A percentile compares a stretch with the other conserved stretches of the same genome.
phyloP scores from a whole-genome alignment of 495 filamentous ascomycete species.

The Immersiella caudata region DNA sequence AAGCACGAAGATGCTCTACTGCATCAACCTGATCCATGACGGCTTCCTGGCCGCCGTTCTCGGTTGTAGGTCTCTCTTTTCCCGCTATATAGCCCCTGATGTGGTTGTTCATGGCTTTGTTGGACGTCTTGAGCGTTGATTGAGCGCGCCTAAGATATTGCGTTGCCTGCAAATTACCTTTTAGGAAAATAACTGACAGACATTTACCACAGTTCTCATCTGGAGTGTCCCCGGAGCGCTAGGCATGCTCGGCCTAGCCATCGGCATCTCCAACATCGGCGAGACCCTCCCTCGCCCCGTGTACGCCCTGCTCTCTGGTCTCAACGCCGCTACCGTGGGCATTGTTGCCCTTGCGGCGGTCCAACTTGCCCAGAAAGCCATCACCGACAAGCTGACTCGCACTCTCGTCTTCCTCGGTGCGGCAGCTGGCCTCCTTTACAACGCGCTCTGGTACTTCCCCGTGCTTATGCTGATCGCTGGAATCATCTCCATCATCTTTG shows the following conservation, averaged over 20 bases:
- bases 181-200: too few relatives aligned
- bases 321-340: slow-evolving; percentile 79
- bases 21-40: slow-evolving; percentile 67
- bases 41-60: slow-evolving; percentile 65
- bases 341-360: slow-evolving; percentile 80
- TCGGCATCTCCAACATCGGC: slow-evolving; percentile 66
- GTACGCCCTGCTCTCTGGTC: slow-evolving; percentile 75
- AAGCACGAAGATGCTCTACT: slow-evolving; percentile 81
- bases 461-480: slow-evolving; percentile 64
- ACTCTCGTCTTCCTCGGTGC: slow-evolving; percentile 71
- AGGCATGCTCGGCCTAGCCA: slow-evolving; percentile 72
- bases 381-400: slow-evolving; percentile 71
- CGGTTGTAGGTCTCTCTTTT: too few relatives aligned
- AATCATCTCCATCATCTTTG: slow-evolving; percentile 61
- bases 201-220: too few relatives aligned
- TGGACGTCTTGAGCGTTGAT: too few relatives aligned
- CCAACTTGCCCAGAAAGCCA: slow-evolving; percentile 71
- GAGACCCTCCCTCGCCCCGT: slow-evolving; percentile 64
- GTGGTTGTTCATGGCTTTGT: too few relatives aligned
- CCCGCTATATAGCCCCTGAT: too few relatives aligned
- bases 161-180: too few relatives aligned
- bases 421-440: slow-evolving; percentile 72
- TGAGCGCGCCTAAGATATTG: too few relatives aligned
- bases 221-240: slow-evolving; percentile 80
- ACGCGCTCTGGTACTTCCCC: slow-evolving; percentile 82